Evolutionary conservation across 805 yeast species (phyloP), one percentile per base, ranked within the genome.

Genomic region (Teunomyces panamensis): DNA sequence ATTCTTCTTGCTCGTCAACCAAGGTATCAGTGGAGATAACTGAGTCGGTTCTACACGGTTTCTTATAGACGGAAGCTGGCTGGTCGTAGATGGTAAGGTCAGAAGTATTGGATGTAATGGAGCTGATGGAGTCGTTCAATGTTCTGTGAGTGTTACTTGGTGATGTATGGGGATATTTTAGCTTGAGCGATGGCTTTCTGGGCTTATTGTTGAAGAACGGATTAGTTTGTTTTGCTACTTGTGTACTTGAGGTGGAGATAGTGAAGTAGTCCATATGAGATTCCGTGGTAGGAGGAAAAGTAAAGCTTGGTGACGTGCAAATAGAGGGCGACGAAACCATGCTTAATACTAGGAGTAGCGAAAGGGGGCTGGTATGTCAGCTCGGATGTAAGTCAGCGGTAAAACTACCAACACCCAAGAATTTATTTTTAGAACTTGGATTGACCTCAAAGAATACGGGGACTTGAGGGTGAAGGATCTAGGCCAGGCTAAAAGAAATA

Each of bases 21-120:
- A 68, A 49, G 3, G 72, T 68, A 11, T 66, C 71, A 1, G 67
- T 60, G n/a, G 70, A 65, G 9, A 52, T 29, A 17, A 55, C 51
- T 29, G 56, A 53, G 30, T 53, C 60, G 30, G 51, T 60, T 44
- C 58, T 43, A 27, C 48, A 45, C 6, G 46, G 43, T 28, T 45
- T 36, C 32, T 46, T 46, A 42, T 9, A 47, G 20, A 9, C 14
- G 43, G 35, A 17, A 42, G 34, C 34, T 13, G 49, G 35, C 34
- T 42, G 50, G 16, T 54, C 56, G 41, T 47, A 54, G n/a, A 56
- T 47, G 30, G 60, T 51, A 41, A 49, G 43, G 47, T 60, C 64
- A 9, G 64, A 59, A 30, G 62, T 55, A 42, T 64, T 65, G 29
- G 69, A 64, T 9, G 57, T 56, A n/a, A 66, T 49, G 41, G 69